Percentiles rank a stretch among this genome's conserved stretches.
phyloP scores from a whole-genome alignment of 2,329 filamentous ascomycete species.

The Lachnellula hyalina region DNA sequence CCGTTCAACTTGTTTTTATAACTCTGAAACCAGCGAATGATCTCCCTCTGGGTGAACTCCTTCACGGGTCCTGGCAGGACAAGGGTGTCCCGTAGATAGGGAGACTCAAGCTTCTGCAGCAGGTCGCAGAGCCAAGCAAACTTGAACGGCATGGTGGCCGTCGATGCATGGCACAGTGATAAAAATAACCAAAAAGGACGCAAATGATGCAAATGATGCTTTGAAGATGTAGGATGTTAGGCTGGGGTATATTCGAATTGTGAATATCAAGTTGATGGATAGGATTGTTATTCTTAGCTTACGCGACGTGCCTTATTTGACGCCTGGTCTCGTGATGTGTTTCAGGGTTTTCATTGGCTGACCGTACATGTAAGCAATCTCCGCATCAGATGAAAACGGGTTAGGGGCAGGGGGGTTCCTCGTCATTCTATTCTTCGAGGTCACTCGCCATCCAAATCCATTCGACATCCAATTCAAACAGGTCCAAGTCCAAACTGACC shows the following conservation, averaged over 20 bases:
- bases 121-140: slow-evolving; percentile 72
- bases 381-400: neutral
- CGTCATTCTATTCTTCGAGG: neutral
- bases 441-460: neutral
- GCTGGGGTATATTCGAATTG: neutral
- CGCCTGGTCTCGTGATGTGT: neutral
- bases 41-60: slow-evolving; percentile 52
- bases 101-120: slow-evolving; percentile 59
- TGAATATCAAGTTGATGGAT: neutral
- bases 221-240: neutral
- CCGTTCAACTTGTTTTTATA: slow-evolving; percentile 56
- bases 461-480: neutral
- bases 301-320: neutral
- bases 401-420: neutral
- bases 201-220: neutral
- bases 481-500: neutral
- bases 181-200: slow-evolving; percentile 2
- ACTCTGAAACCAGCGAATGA: slow-evolving; percentile 63
- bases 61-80: slow-evolving; percentile 31
- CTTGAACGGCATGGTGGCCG: slow-evolving; percentile 51
- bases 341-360: neutral
- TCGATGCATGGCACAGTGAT: neutral
- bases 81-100: slow-evolving; percentile 33
- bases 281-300: neutral
- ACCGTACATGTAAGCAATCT: neutral